These are phyloP conservation scores for Colletotrichum agaves DNA, from an alignment of 2,329 filamentous ascomycete genomes.

Conservation along the genomic window DNA sequence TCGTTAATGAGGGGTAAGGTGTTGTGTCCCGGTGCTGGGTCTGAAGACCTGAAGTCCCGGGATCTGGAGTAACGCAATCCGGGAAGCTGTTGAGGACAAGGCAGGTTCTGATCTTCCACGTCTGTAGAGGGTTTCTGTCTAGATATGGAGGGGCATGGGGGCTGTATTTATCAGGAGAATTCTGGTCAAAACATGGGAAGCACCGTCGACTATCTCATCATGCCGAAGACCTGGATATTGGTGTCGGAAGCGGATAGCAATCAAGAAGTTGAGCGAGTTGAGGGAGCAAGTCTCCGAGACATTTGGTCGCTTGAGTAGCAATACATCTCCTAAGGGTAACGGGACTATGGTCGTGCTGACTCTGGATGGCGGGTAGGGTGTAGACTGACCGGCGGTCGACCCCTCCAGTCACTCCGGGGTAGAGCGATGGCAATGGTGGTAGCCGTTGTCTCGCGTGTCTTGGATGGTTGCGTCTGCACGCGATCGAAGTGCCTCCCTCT, in stretches of 20 bases:
- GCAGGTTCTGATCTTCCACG: not conserved
- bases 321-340: not conserved
- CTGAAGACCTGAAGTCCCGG: not conserved
- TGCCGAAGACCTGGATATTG: conserved; percentile 26
- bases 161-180: not conserved
- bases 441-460: conserved; percentile 11
- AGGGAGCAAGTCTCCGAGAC: conserved; percentile 29
- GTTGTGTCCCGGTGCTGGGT: not conserved
- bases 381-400: too few species aligned
- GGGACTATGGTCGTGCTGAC: not conserved
- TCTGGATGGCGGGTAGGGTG: not conserved
- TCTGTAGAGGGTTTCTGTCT: not conserved
- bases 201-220: not conserved
- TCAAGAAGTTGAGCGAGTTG: not conserved
- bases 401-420: not conserved
- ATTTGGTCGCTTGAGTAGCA: not conserved
- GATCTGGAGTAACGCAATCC: conserved; percentile 1
- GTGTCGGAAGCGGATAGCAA: conserved; percentile 2
- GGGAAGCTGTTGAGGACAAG: not conserved
- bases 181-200: not conserved
- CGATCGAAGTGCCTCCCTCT: not conserved
- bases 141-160: not conserved
- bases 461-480: not conserved
- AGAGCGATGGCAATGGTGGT: not conserved
- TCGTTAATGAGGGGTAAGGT: not conserved